Evolutionary conservation across 495 filamentous ascomycete genomes (phyloP).

Genomic region (Tuber magnatum): DNA sequence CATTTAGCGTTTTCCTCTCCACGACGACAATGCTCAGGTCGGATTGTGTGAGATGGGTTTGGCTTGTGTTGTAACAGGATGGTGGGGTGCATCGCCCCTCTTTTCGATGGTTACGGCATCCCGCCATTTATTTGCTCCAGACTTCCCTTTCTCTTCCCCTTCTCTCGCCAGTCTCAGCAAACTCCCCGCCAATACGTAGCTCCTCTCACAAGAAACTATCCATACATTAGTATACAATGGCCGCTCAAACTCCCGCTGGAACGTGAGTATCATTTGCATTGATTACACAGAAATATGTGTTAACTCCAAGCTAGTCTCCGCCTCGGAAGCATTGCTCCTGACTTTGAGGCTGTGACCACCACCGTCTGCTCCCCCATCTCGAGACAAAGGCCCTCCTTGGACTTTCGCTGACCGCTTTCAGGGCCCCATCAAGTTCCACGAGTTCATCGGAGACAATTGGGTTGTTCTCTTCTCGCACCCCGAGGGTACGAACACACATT

Average conservation of each 20-base stretch:
- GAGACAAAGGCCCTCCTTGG: neutral
- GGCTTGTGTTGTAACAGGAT: neutral
- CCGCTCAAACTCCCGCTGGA: neutral
- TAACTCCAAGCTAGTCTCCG: conserved; percentile 51
- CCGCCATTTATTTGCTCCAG: neutral
- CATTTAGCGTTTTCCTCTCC: neutral
- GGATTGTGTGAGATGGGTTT: neutral
- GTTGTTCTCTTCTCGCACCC: conserved; percentile 96
- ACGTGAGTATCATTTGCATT: neutral
- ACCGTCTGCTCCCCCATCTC: conserved; percentile 38
- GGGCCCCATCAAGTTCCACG: conserved; percentile 91
- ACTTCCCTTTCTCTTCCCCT: neutral
- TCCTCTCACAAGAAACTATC: neutral
- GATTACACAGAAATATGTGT: neutral
- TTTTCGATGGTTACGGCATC: neutral
- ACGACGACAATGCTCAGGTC: neutral
- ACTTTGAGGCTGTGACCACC: conserved; percentile 92
- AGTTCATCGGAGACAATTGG: conserved; percentile 93
- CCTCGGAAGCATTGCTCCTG: conserved; percentile 79
- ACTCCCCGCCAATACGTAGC: neutral
- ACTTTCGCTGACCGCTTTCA: conserved; percentile 5
- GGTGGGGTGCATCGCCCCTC: neutral
- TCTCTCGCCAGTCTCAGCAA: neutral
- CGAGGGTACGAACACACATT: conserved; percentile 47
- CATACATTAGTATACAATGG: neutral